Evolutionary conservation across 305 asterid species (phyloP), one percentile per base, ranked within the genome.

Genomic region (Ajuga reptans): DNA sequence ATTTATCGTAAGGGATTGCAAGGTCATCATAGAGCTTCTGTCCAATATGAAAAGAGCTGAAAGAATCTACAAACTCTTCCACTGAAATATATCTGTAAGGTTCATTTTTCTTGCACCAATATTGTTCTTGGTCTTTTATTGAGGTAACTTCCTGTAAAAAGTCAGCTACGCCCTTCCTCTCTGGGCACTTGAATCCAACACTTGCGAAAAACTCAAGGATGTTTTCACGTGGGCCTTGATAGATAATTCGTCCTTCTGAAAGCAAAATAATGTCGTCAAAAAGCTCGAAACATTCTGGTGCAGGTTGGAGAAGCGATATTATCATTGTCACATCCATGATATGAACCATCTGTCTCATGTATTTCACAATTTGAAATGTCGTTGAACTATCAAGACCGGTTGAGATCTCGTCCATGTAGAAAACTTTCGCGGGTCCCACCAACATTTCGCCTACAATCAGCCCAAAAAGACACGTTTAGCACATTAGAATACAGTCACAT

Each of bases 331-430:
- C 91, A n/a, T 91, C 97, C 90, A 83, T 84, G 55, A 87, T 81
- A 70, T 93, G 99, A 72, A 91, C 97, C 91, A 89, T 87, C 78
- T 93, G 97, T 62, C 85, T 81, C 97, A 93, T 85, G 77, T 74
- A 85, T 84, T 89, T 93, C 46, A 85, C 64, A 27, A 93, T 91
- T 69, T 91, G 97, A 78, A 73, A 91, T 1, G 97, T 93, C 8
- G 99, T 93, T 49, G 99, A 91, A 34, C 96, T 93, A 75, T 93
- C 97, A 18, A 93, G 96, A 36, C 99, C 99, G 2, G 97, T 93
- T 45, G 99, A 93, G 79, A 93, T 93, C 77, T 93, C 99, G 50
- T 93, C 98, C 97, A 93, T 93, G 88, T 71, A 93, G 84, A 87
- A 87, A 61, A 87, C 95, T 75, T 90, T 90, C 16, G 97, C 96